These are phyloP conservation scores for Didymella lethalis DNA, from an alignment of 2,329 filamentous ascomycete genomes.

Conservation along the genomic window DNA sequence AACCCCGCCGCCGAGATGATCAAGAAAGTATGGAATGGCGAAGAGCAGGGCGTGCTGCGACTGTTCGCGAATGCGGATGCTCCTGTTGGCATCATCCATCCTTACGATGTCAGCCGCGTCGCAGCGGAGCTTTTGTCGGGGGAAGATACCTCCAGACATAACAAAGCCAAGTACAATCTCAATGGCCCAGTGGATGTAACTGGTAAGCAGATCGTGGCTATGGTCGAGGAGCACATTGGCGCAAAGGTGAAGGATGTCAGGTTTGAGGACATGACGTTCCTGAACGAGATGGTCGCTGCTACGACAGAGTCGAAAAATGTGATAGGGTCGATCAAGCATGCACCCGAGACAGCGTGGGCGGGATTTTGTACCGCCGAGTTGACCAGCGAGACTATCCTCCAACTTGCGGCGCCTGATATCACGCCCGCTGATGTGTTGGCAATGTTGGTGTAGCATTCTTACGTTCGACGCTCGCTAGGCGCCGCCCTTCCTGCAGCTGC, in stretches of 20 bases:
- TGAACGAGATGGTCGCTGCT: not conserved
- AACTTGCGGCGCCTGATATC: not conserved
- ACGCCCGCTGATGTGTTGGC: not conserved
- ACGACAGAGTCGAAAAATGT: not conserved
- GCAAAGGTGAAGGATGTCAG: not conserved
- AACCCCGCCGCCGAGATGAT: not conserved
- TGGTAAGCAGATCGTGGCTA: not conserved
- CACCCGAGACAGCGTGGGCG: not conserved
- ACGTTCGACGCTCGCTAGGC: too few species aligned
- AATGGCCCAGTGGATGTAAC: not conserved
- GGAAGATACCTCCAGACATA: not conserved
- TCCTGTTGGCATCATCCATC: slow-evolving; percentile 23
- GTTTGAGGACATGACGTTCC: not conserved
- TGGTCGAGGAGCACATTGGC: not conserved
- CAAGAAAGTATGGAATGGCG: not conserved
- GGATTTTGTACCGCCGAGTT: not conserved
- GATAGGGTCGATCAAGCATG: not conserved
- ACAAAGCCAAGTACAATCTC: not conserved
- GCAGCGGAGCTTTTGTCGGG: slow-evolving; percentile 22
- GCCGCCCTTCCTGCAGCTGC: not conserved
- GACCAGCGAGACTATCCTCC: not conserved
- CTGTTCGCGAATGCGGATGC: not conserved
- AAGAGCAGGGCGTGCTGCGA: not conserved
- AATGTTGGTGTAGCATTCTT: not conserved
- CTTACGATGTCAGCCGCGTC: slow-evolving; percentile 27